Base-by-base conservation (phyloP, 2,329 filamentous ascomycete species). In the Fusarium redolens region DNA sequence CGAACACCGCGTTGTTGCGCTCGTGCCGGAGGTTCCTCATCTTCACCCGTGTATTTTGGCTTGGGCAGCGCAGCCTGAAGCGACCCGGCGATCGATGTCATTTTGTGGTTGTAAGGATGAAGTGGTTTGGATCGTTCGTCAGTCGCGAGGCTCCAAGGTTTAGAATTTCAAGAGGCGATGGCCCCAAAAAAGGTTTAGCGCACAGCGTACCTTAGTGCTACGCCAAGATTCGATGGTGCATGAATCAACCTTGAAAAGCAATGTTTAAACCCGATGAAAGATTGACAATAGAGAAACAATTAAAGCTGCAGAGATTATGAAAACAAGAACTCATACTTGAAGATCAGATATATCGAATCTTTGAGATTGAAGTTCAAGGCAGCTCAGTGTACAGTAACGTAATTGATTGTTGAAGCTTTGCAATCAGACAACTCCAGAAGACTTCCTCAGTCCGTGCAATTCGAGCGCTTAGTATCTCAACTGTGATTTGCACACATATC, bases 1-100 rank as follows among this genome's bases (percentile, higher is more conserved):
- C 95, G 91, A 43, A 94, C 93, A 68, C 95, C 94, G 81, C 91
- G 91, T 77, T 93, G 91, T 79, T 93, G 91, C 51, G 92, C 87
- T 79, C 92, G 90, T 35, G 86, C 83, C 30, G 92, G 92, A 38
- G 92, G 84, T 78, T 97, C 93, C 81, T 98, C 95, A 80, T 97
- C 92, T 80, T 97, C 94, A 75, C 93, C 95, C 8, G 92, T 94
- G 80, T 98, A 97, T 83, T 93, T 96, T 20, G 96, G 95, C 81
- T 95, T 95, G 7, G 96, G 96, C 47, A 98, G 87, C 64, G 93
- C 91, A 79, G 91, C 90, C 72, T 94, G 91, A 47, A 98, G 88
- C 65, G 94, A 93, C 66, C 90, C 87, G 74, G 88, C 88, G 79
- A 93, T 87, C 67, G 91, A 91, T 66, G 91, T 85, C 91, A 93